phyloP scores from a whole-genome alignment of 2,329 filamentous ascomycete genomes.

The Botrytis paeoniae region DNA sequence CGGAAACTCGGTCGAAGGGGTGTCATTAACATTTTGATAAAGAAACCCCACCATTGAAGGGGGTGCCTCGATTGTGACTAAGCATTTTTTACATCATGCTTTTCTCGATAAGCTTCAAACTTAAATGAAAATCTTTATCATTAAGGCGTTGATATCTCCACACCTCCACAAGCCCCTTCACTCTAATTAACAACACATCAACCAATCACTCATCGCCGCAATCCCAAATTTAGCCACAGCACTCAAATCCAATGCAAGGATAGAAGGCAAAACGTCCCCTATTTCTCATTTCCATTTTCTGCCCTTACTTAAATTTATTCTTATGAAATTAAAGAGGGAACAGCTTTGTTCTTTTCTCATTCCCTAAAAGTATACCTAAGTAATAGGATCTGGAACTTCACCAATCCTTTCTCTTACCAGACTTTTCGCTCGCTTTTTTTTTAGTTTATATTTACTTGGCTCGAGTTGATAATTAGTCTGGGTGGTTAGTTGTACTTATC shows the following conservation, averaged over 20 bases:
- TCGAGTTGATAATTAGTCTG: conserved; percentile 10
- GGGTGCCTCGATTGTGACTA: background rate
- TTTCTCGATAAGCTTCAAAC: background rate
- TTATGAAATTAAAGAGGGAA: background rate
- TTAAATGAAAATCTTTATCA: conserved; percentile 1
- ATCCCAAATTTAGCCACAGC: background rate
- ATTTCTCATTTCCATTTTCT: conserved; percentile 24
- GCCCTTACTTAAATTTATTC: conserved; percentile 1
- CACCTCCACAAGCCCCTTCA: background rate
- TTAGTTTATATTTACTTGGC: conserved; percentile 14
- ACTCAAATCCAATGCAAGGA: conserved; percentile 11
- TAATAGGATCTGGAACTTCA: conserved; percentile 7
- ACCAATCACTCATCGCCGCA: background rate
- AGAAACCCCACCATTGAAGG: background rate
- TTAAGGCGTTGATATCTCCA: background rate
- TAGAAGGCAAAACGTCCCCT: background rate
- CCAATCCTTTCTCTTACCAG: conserved; percentile 9
- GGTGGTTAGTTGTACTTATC: conserved; percentile 18
- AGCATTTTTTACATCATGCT: background rate
- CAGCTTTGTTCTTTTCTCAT: background rate
- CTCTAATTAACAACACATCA: background rate
- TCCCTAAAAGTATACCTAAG: background rate
- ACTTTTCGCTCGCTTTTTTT: conserved; percentile 19
- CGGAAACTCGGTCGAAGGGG: background rate
- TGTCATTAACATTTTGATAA: background rate